Evolutionary conservation across 2,329 filamentous ascomycete species (phyloP).

Genomic region (Verticillium klebahnii): DNA sequence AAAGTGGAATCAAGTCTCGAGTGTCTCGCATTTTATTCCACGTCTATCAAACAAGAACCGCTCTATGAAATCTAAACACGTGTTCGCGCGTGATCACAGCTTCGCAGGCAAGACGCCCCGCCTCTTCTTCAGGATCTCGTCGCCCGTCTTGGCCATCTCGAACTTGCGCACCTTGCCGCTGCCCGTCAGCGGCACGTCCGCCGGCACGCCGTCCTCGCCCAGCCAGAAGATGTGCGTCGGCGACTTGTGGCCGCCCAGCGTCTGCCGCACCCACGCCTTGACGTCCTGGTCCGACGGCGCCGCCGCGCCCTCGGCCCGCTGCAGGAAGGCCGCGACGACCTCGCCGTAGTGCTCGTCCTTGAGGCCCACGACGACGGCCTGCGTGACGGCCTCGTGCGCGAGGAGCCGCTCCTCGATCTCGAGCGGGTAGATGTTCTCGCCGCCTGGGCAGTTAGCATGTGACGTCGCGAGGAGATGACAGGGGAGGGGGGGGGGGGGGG

Average conservation of each 20-base stretch:
- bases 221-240: slow-evolving; percentile 74
- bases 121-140: slow-evolving; percentile 47
- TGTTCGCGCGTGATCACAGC: slow-evolving; percentile 25
- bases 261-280: slow-evolving; percentile 57
- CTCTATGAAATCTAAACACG: not conserved
- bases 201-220: slow-evolving; percentile 54
- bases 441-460: slow-evolving; percentile 36
- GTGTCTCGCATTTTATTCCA: not conserved
- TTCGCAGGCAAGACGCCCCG: slow-evolving; percentile 33
- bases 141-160: slow-evolving; percentile 53
- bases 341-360: slow-evolving; percentile 69
- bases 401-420: slow-evolving; percentile 72
- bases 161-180: slow-evolving; percentile 69
- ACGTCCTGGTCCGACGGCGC: slow-evolving; percentile 47
- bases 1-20: too few species aligned
- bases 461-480: not conserved
- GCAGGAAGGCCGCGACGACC: slow-evolving; percentile 64
- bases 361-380: slow-evolving; percentile 67
- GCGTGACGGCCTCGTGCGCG: slow-evolving; percentile 54
- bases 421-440: slow-evolving; percentile 70
- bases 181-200: slow-evolving; percentile 59
- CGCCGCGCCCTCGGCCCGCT: slow-evolving; percentile 28
- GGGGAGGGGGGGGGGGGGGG: too few species aligned
- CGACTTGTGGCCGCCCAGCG: slow-evolving; percentile 62
- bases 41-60: not conserved